Evolutionary conservation across 2,329 filamentous ascomycete genomes (phyloP).

Genomic region (Ophiosphaerella herpotricha): DNA sequence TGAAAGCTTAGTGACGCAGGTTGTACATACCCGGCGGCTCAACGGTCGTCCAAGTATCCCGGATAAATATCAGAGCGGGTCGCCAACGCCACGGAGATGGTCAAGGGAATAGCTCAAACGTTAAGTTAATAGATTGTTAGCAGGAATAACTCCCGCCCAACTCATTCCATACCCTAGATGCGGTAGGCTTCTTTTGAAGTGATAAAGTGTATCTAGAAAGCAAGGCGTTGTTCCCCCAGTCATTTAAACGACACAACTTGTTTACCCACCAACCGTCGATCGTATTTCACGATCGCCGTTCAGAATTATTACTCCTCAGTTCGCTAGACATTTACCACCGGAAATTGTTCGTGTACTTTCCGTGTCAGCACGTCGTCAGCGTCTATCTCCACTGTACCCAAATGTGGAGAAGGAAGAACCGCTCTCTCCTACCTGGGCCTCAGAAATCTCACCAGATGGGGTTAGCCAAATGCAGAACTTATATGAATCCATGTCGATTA

Average conservation of each 20-base stretch:
- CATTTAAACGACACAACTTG: neutral
- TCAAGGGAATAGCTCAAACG: too few relatives aligned
- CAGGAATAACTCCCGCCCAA: too few relatives aligned
- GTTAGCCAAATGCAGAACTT: neutral
- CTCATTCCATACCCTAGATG: too few relatives aligned
- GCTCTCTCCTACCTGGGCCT: neutral
- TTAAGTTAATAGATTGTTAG: too few relatives aligned
- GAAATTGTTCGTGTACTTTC: constrained; percentile 1
- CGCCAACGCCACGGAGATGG: too few relatives aligned
- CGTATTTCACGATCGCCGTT: neutral
- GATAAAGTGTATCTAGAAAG: too few relatives aligned
- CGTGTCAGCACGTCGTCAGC: too few relatives aligned
- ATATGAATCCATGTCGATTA: neutral
- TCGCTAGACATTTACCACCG: constrained; percentile 1
- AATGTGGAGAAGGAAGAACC: neutral
- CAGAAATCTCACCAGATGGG: neutral
- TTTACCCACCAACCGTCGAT: neutral
- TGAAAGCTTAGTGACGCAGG: neutral
- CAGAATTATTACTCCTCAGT: neutral
- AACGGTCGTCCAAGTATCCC: neutral
- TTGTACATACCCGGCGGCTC: constrained; percentile 1
- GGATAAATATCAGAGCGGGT: too few relatives aligned
- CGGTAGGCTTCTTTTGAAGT: too few relatives aligned
- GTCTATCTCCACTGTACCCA: neutral
- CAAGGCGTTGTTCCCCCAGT: neutral